Base-by-base conservation (phyloP, 2,329 filamentous ascomycete species). In the Nannizzia gypsea region DNA sequence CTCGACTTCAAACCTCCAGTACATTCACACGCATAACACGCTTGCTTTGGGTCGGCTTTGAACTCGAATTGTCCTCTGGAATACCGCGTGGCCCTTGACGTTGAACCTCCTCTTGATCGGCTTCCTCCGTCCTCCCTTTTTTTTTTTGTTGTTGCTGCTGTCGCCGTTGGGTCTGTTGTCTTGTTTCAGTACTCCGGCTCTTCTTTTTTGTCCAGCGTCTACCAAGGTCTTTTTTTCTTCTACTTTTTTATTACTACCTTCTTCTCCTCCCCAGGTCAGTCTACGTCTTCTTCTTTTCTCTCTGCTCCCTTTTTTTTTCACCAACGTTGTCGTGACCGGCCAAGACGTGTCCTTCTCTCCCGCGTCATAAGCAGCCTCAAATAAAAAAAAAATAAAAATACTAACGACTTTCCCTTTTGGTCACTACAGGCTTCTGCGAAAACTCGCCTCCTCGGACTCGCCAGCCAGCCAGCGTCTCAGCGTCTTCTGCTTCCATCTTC, bases 1-100 rank as follows among this genome's bases (percentile, higher is more conserved):
- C 28, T 31, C 28, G 2, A 31, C 28, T 8, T 13, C 31, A 11
- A n/a, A 36, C 31, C 9, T 36, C 63, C 65, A 69, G 71, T 66
- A 69, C 69, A 73, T 42, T 67, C 68, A n/a, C n/a, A n/a, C n/a
- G n/a, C n/a, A n/a, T n/a, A n/a, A n/a, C n/a, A n/a, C n/a, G n/a
- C 66, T 48, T 24, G 44, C 44, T 34, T 54, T 54, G 48, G 48
- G 48, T 31, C 26, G 26, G 3, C 26, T 54, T 34, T 31, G 64
- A 65, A 11, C 67, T 67, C 66, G 65, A 67, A 63, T 63, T 61
- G 64, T 63, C 64, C 20, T 67, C 64, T 61, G 66, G 69, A 63
- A 54, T 66, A 59, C 62, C 31, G 44, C 28, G 40, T 56, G 38
- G n/a, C 26, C 42, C 36, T n/a, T 31, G 28, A 31, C 3, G 1